Evolutionary conservation across 345 rosid genomes (phyloP).

Genomic region (Linum tenue): DNA sequence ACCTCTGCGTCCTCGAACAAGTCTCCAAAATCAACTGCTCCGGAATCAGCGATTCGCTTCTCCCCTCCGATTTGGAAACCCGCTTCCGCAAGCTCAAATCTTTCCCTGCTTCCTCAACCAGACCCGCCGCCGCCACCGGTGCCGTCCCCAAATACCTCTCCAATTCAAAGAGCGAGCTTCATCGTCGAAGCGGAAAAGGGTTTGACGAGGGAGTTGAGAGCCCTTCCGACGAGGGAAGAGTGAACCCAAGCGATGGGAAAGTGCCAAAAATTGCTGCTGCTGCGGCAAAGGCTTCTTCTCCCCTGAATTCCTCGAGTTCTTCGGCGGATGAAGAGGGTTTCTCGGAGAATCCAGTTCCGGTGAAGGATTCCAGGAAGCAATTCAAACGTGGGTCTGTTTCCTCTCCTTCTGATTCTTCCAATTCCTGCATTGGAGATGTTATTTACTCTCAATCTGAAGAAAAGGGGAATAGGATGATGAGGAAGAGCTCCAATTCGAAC

Average conservation of each 20-base stretch:
- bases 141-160: not conserved
- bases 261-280: not conserved
- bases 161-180: not conserved
- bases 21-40: conserved; percentile 68
- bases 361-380: conserved; percentile 21
- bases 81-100: conserved; percentile 77
- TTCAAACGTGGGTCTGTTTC: conserved; percentile 14
- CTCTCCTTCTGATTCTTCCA: conserved; percentile 10
- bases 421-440: conserved; percentile 1
- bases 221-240: not conserved
- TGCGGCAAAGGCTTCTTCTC: conserved; percentile 1
- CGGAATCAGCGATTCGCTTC: conserved; percentile 37
- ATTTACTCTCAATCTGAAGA: not conserved
- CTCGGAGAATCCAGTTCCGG: conserved; percentile 9
- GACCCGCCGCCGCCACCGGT: conserved; percentile 1
- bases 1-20: conserved; percentile 64
- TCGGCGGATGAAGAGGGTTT: conserved; percentile 10
- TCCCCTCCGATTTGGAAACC: conserved; percentile 60
- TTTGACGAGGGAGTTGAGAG: not conserved
- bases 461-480: not conserved
- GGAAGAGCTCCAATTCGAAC: not conserved
- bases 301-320: conserved; percentile 13
- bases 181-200: not conserved
- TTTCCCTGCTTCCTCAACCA: conserved; percentile 32
- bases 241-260: not conserved